Conservation (phyloP, 2,329 filamentous ascomycete genomes). For the Achaetomium macrosporum region DNA sequence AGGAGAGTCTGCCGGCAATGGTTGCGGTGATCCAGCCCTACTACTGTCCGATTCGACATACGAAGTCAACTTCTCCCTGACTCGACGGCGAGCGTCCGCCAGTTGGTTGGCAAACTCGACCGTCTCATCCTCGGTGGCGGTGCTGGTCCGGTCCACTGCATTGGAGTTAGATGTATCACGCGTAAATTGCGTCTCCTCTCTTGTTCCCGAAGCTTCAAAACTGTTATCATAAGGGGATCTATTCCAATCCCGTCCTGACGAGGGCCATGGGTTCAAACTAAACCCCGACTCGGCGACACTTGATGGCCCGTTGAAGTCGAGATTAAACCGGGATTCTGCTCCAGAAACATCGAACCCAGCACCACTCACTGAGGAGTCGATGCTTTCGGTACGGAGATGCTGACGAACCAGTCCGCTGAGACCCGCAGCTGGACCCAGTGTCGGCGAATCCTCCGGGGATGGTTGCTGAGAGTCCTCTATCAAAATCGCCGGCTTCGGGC, state of each 20-base stretch:
- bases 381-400: conserved; percentile 77
- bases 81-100: conserved; percentile 61
- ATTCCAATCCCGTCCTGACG: conserved; percentile 29
- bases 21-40: conserved; percentile 37
- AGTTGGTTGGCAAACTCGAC: conserved; percentile 71
- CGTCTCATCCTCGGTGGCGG: conserved; percentile 44
- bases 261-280: conserved; percentile 42
- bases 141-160: conserved; percentile 14
- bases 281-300: conserved; percentile 30
- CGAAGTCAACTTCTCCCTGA: conserved; percentile 67
- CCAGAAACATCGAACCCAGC: conserved; percentile 35
- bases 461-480: conserved; percentile 20
- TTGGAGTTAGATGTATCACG: conserved; percentile 5
- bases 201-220: conserved; percentile 6
- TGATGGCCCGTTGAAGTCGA: conserved; percentile 29
- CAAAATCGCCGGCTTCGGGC: conserved; percentile 21
- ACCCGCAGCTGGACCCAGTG: conserved; percentile 60
- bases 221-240: conserved; percentile 15
- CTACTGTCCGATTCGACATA: conserved; percentile 59
- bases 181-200: conserved; percentile 1
- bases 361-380: conserved; percentile 72
- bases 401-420: conserved; percentile 77
- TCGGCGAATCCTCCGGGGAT: conserved; percentile 64
- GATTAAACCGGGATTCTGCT: conserved; percentile 36
- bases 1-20: conserved; percentile 31